Evolutionary conservation across 805 yeast genomes (phyloP), one percentile per base, ranked within the genome.

Genomic region (Wickerhamomyces sydowiorum): DNA sequence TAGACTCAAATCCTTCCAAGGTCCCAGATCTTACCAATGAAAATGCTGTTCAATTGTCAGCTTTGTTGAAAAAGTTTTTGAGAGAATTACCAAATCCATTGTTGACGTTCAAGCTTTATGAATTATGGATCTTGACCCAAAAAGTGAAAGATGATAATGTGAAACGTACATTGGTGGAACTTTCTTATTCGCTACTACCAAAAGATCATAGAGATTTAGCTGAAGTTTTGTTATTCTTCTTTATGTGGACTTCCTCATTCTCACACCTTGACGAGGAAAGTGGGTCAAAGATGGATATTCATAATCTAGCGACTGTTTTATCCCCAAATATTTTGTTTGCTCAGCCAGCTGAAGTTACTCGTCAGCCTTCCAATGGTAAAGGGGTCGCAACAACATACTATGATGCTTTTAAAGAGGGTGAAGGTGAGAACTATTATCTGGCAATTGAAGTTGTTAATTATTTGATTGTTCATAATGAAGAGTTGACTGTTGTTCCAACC

Each of bases 211-310:
- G 99, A 43, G 95, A 89, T 59, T 71, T 88, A 37, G 70, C 90
- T 29, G 98, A 93, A 59, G 96, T 90, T 3, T 65, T 93, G 33
- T 69, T 90, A 25, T 80, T 82, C 44, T 93, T 93, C 61, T 76
- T 93, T 57, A 82, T 82, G 61, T 93, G 98, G 98, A 91, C 90
- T 2, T 88, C 98, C 0, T 86, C 98, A 2, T 93, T 93, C 65
- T 86, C 97, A 1, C 90, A 87, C 52, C 78, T 90, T 47, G 97
- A 89, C 56, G 95, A 88, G 53, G 90, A 86, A 51, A 77, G 80
- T 19, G 93, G 93, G 1, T 88, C 97, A 3, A 93, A 91, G 66
- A 93, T 93, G 99, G 97, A 91, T 59, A 78, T 86, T 27, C 96
- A 89, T 59, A 93, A 93, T 60, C 71, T 93, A 48, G 96, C 99